Evolutionary conservation across 495 filamentous ascomycete genomes (phyloP), one percentile per base, ranked within the genome.

Genomic region (Neurospora sp.): DNA sequence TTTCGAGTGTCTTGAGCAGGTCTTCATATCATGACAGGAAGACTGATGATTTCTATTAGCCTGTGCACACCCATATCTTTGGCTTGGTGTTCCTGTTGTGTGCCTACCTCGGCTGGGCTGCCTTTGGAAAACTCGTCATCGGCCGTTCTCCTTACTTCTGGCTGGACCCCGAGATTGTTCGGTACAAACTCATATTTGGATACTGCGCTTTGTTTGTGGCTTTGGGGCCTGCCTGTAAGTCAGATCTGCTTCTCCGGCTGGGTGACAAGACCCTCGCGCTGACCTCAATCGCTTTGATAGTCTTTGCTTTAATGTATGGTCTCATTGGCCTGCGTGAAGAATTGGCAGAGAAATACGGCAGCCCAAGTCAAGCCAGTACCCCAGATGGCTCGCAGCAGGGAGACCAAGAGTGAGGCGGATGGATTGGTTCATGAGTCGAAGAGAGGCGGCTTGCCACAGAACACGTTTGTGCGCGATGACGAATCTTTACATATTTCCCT

Each of bases 71-170:
- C 14, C 84, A 87, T 70, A 42, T 84, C 18, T 71, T 78, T 40
- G 80, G 77, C 9, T 77, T 85, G 27, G 75, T 82, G 20, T 74
- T 81, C 45, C 72, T 85, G 6, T 78, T 83, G 69, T 72, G 76
- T 7, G 61, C 78, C 20, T 88, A 87, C 71, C 78, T 87, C 31
- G 82, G 79, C 4, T 88, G 85, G 87, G 82, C 83, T 12, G 80
- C 78, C 16, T 71, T 88, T 39, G 85, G 86, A 45, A 80, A 85
- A 69, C 73, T 81, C 8, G 38, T 83, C 69, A 87, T 85, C 0
- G 85, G 83, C 70, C 78, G 82, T 39, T 83, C 81, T 45, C 80
- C 81, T 9, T 85, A 83, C 76, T 87, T 84, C 74, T 88, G 85
- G 79, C 78, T 88, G 45, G 83, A 88, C 48, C 79, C 79, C 10